Evolutionary conservation across 2,329 filamentous ascomycete species (phyloP).

Genomic region (Penicillium sp.): DNA sequence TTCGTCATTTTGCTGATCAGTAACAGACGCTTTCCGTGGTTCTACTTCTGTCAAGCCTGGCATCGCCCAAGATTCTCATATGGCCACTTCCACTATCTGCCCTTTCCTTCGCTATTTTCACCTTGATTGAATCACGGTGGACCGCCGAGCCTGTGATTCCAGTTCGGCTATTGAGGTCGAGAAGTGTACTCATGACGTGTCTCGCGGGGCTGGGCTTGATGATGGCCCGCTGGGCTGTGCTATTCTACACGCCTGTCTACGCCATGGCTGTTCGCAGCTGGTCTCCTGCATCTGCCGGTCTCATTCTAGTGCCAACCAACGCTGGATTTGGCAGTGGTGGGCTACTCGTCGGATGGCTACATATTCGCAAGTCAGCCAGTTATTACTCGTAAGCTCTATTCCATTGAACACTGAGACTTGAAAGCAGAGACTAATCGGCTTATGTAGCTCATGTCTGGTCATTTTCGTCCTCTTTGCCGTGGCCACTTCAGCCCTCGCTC

Average conservation of each 20-base stretch:
- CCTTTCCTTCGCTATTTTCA: slow-evolving; percentile 59
- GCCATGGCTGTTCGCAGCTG: slow-evolving; percentile 75
- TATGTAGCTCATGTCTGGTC: slow-evolving; percentile 58
- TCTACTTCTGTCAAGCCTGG: slow-evolving; percentile 72
- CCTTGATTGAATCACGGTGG: slow-evolving; percentile 65
- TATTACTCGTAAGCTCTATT: slow-evolving; percentile 63
- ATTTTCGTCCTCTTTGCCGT: slow-evolving; percentile 65
- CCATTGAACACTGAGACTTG: neutral
- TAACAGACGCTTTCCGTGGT: slow-evolving; percentile 65
- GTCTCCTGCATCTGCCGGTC: slow-evolving; percentile 69
- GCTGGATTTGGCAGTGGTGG: slow-evolving; percentile 76
- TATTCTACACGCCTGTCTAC: slow-evolving; percentile 82
- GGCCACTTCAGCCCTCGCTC: slow-evolving; percentile 61
- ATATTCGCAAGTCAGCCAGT: slow-evolving; percentile 71
- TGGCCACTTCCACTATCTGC: slow-evolving; percentile 65
- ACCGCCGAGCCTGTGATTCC: slow-evolving; percentile 75
- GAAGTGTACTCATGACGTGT: slow-evolving; percentile 73
- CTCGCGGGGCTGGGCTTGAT: slow-evolving; percentile 76
- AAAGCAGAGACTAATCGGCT: neutral
- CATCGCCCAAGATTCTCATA: slow-evolving; percentile 63
- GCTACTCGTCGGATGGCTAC: slow-evolving; percentile 71
- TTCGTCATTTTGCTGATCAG: slow-evolving; percentile 9
- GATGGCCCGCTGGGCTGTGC: slow-evolving; percentile 76
- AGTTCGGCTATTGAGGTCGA: slow-evolving; percentile 68
- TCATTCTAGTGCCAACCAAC: slow-evolving; percentile 81